Conservation (phyloP, 805 yeast genomes). For the Cyberlindnera petersonii region DNA sequence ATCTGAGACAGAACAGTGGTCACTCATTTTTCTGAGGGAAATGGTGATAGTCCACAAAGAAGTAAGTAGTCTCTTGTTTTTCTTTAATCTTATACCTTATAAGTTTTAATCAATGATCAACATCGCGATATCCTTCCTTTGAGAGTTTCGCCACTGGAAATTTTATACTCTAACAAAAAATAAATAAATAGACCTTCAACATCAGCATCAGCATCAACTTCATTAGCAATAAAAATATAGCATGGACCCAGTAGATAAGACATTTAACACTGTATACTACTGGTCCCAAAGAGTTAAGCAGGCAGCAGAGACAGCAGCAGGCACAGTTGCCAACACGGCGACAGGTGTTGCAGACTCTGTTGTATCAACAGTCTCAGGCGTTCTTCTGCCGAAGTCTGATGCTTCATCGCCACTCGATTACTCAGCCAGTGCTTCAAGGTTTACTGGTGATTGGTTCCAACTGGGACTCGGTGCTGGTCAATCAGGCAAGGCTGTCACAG, state of each 20-base stretch:
- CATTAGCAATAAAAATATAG: not conserved
- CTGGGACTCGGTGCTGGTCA: not conserved
- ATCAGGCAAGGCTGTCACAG: slow-evolving; percentile 3
- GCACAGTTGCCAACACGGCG: slow-evolving; percentile 7
- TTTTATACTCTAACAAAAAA: too few relatives aligned
- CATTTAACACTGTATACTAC: slow-evolving; percentile 18
- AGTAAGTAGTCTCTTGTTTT: too few relatives aligned
- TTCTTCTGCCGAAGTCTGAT: not conserved
- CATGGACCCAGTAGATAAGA: slow-evolving; percentile 22
- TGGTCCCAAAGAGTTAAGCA: slow-evolving; percentile 16
- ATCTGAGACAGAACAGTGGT: too few relatives aligned
- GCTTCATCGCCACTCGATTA: not conserved
- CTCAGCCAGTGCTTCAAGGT: not conserved
- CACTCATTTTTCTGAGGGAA: too few relatives aligned
- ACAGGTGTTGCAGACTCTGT: slow-evolving; percentile 4
- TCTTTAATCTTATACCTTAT: too few relatives aligned
- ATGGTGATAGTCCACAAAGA: too few relatives aligned
- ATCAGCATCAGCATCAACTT: too few relatives aligned
- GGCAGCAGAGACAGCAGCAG: slow-evolving; percentile 2
- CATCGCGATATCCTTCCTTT: too few relatives aligned
- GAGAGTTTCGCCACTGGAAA: too few relatives aligned
- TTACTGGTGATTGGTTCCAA: too few relatives aligned
- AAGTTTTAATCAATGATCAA: too few relatives aligned
- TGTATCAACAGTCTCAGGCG: not conserved
- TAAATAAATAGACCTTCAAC: too few relatives aligned